These are phyloP conservation scores for Monosporascus sp. DNA, from an alignment of 2,329 filamentous ascomycete genomes.

Conservation along the genomic window DNA sequence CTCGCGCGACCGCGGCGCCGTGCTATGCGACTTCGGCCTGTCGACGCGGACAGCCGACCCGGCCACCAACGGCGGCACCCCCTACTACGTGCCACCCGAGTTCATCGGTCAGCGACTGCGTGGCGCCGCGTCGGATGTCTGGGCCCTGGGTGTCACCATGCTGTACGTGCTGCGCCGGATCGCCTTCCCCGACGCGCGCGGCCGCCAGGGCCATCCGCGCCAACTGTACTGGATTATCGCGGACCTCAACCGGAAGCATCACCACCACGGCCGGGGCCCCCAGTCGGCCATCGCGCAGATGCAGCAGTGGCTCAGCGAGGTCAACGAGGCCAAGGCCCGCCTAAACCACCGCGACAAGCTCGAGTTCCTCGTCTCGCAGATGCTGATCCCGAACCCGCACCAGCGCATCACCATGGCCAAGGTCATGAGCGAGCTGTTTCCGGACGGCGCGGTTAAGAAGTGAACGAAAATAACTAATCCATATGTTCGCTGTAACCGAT, in stretches of 20 bases:
- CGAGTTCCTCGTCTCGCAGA: slow-evolving; percentile 47
- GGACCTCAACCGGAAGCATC: slow-evolving; percentile 42
- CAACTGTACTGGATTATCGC: slow-evolving; percentile 56
- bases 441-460: slow-evolving; percentile 21
- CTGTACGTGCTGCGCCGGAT: slow-evolving; percentile 54
- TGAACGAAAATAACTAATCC: slow-evolving; percentile 2
- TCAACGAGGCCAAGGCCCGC: slow-evolving; percentile 41
- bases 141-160: slow-evolving; percentile 57
- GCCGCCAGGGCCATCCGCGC: slow-evolving; percentile 40
- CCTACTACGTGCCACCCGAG: slow-evolving; percentile 58
- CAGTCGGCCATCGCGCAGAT: slow-evolving; percentile 44
- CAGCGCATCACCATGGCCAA: slow-evolving; percentile 51
- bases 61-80: slow-evolving; percentile 50
- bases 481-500: too few species aligned
- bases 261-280: slow-evolving; percentile 14
- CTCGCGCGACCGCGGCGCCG: slow-evolving; percentile 51
- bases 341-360: slow-evolving; percentile 43
- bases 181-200: slow-evolving; percentile 48
- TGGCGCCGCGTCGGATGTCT: slow-evolving; percentile 52
- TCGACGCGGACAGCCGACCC: slow-evolving; percentile 43
- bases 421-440: slow-evolving; percentile 40
- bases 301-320: slow-evolving; percentile 51
- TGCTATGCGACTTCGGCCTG: slow-evolving; percentile 57
- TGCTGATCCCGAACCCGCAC: slow-evolving; percentile 46
- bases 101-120: slow-evolving; percentile 52